Evolutionary conservation across 1,284 basidiomycete genomes (phyloP), one percentile per base, ranked within the genome.

Genomic region (Fistulina hepatica): DNA sequence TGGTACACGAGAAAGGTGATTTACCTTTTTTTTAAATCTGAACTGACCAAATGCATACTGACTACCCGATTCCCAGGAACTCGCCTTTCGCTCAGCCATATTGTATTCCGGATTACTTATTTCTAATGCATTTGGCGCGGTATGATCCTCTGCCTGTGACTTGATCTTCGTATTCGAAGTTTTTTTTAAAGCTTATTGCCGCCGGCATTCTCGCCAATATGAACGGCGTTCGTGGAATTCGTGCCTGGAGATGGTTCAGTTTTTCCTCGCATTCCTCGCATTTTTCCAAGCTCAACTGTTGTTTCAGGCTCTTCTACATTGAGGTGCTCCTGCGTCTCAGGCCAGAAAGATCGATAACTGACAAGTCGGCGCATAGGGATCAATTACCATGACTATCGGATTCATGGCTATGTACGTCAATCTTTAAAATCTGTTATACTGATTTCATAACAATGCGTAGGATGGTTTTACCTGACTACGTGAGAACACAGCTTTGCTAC

Each of bases 1-100:
- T 78, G 74, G 76, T 79, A 79, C 46, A 78, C 75, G 2, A 69
- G 69, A 42, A 76, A 71, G 63, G 74, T 69, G 27, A 17, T 28
- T 33, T 13, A 15, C 10, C 17, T 23, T 21, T 8, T 22, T 15
- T 16, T 15, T 6, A 25, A 9, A 9, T n/a, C 9, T 32, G 11
- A 17, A 32, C 11, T n/a, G 9, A 32, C 30, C 10, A 10, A 8
- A 8, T 10, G 9, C 10, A 8, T 17, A 3, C 30, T 30, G 10
- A 11, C 17, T 6, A 17, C 2, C 21, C 34, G 9, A 19, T 16
- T 20, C 15, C 9, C 15, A 40, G 39, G 39, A 40, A 28, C 34
- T 40, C 8, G 25, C 33, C 25, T 30, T 40, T 9, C 39, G 39
- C 12, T 17, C 21, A 6, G 4, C 39, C 5, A 34, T 35, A 21